A percentile compares a stretch with the other conserved stretches of the same genome.
Evolutionary conservation across 148 eudicot species (phyloP).

Genomic region (Arctostaphylos glauca): DNA sequence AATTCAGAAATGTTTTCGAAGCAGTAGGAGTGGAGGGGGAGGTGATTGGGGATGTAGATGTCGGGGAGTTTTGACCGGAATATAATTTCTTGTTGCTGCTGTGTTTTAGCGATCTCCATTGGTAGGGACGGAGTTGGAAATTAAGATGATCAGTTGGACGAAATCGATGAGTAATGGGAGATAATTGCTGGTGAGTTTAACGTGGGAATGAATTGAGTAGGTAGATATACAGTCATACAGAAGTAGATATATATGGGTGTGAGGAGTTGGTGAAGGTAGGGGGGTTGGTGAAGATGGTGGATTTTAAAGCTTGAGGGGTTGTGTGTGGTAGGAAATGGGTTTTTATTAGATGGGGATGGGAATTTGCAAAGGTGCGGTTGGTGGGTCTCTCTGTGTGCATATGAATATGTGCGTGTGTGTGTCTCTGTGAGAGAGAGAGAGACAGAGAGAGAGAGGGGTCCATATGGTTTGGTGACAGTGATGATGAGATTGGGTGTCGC

Average conservation of each 20-base stretch:
- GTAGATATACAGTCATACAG: not conserved
- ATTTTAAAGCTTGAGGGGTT: not conserved
- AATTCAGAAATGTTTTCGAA: constrained; percentile 43
- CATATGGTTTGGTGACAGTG: not conserved
- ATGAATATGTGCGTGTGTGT: too few relatives aligned
- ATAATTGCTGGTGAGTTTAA: not conserved
- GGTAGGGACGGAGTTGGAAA: not conserved
- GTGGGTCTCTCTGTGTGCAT: too few relatives aligned
- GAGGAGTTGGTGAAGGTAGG: constrained; percentile 6
- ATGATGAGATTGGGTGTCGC: not conserved
- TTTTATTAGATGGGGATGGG: not conserved
- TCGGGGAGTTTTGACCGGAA: constrained; percentile 54
- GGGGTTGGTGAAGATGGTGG: not conserved
- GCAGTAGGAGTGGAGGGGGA: constrained; percentile 47
- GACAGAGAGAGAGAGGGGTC: not conserved
- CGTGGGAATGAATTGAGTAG: not conserved
- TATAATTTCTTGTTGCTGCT: constrained; percentile 29
- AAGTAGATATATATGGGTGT: not conserved
- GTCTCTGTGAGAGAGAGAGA: not conserved
- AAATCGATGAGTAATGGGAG: not conserved
- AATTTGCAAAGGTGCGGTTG: not conserved
- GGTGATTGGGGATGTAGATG: constrained; percentile 51
- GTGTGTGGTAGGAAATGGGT: not conserved
- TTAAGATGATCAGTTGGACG: too few relatives aligned
- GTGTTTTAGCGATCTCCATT: constrained; percentile 25